Conservation (phyloP, 2,329 filamentous ascomycete species). For the Exophiala sp. region DNA sequence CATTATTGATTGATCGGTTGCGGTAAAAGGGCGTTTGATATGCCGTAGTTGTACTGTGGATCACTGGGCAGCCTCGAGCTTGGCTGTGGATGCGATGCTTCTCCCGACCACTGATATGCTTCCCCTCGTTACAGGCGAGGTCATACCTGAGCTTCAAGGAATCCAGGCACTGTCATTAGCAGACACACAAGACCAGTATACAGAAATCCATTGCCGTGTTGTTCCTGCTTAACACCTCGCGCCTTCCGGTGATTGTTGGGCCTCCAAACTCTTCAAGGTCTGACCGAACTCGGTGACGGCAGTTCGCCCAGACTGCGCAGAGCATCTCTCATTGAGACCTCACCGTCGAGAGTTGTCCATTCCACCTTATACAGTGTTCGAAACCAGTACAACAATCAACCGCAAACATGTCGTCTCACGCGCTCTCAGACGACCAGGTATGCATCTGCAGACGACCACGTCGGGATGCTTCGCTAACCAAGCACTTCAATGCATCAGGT, state of each 20-base stretch:
- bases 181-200: too few relatives aligned
- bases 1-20: not conserved
- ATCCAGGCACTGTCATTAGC: not conserved
- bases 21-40: not conserved
- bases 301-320: not conserved
- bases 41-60: not conserved
- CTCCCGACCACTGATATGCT: not conserved
- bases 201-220: too few relatives aligned
- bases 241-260: conserved; percentile 10
- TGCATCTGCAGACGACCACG: conserved; percentile 24
- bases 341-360: not conserved
- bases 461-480: conserved; percentile 4
- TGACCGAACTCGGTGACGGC: not conserved
- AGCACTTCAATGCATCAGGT: conserved; percentile 54
- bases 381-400: conserved; percentile 18
- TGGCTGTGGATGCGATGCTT: not conserved
- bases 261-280: conserved; percentile 1
- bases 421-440: conserved; percentile 97
- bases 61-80: not conserved
- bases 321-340: not conserved
- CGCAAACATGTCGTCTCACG: conserved; percentile 85
- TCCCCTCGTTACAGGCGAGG: too few relatives aligned
- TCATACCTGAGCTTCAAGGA: too few relatives aligned
- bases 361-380: not conserved
- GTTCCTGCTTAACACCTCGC: not conserved